Evolutionary conservation across 2,329 filamentous ascomycete genomes (phyloP).

Genomic region (Fusarium sororula): DNA sequence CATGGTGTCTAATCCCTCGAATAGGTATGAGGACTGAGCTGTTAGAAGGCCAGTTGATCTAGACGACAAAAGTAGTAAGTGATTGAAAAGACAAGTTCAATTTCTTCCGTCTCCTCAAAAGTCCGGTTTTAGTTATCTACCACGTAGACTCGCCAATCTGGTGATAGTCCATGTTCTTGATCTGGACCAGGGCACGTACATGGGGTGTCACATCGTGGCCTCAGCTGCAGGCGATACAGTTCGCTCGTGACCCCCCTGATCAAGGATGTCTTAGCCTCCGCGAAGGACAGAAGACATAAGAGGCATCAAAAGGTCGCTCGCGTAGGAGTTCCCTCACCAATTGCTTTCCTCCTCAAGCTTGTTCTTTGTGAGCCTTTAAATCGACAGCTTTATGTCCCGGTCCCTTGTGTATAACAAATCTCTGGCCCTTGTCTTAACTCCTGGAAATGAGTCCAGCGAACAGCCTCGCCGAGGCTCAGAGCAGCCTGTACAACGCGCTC

Average conservation of each 20-base stretch:
- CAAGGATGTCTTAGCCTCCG: not conserved
- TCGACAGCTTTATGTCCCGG: not conserved
- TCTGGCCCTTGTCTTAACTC: not conserved
- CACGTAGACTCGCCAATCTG: not conserved
- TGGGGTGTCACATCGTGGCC: not conserved
- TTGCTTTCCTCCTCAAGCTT: not conserved
- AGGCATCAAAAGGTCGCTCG: not conserved
- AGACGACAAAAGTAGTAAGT: not conserved
- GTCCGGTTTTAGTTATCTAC: not conserved
- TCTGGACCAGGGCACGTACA: not conserved
- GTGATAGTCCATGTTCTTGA: not conserved
- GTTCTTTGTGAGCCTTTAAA: not conserved
- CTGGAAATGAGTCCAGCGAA: not conserved
- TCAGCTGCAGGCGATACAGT: slow-evolving; percentile 7
- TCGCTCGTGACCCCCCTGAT: not conserved
- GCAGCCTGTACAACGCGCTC: slow-evolving; percentile 8
- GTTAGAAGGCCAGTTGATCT: not conserved
- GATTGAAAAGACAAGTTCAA: too few relatives aligned
- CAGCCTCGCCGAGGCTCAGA: not conserved
- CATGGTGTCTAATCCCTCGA: not conserved
- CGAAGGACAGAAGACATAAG: not conserved
- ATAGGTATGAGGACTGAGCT: not conserved
- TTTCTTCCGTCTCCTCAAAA: not conserved
- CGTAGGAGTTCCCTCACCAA: not conserved
- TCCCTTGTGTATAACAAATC: too few relatives aligned